phyloP scores from a whole-genome alignment of 805 yeast species.

The Nakazawaea siamensis region DNA sequence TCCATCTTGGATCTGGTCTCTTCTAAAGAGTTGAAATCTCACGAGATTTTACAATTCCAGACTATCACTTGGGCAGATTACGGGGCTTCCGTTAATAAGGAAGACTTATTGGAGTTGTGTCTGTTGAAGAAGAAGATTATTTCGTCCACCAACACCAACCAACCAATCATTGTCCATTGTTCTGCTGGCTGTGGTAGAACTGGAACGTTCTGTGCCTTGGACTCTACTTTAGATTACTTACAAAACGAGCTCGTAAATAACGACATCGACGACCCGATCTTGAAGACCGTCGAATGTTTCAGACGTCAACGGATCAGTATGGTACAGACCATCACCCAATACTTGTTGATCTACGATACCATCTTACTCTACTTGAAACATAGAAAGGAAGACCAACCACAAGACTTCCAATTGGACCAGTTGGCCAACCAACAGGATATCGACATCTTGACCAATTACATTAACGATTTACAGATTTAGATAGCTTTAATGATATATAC shows the following conservation, averaged over 20 bases:
- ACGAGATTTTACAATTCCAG: constrained; percentile 65
- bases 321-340: constrained; percentile 53
- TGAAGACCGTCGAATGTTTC: constrained; percentile 35
- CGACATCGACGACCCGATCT: constrained; percentile 31
- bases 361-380: constrained; percentile 14
- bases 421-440: not conserved
- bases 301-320: constrained; percentile 46
- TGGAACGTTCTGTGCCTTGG: constrained; percentile 77
- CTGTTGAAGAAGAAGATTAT: constrained; percentile 25
- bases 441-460: constrained; percentile 3
- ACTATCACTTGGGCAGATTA: constrained; percentile 79
- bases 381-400: not conserved
- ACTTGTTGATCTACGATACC: constrained; percentile 40
- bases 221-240: constrained; percentile 41
- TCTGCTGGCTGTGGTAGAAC: constrained; percentile 98
- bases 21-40: constrained; percentile 15
- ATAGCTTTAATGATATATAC: too few species aligned
- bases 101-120: constrained; percentile 48
- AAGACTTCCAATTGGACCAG: not conserved
- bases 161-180: constrained; percentile 75
- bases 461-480: constrained; percentile 2
- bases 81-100: constrained; percentile 49
- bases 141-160: constrained; percentile 9
- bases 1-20: constrained; percentile 19
- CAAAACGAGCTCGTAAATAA: constrained; percentile 10